Evolutionary conservation across 805 yeast genomes (phyloP), one percentile per base, ranked within the genome.

Genomic region (Pichia manshurica): DNA sequence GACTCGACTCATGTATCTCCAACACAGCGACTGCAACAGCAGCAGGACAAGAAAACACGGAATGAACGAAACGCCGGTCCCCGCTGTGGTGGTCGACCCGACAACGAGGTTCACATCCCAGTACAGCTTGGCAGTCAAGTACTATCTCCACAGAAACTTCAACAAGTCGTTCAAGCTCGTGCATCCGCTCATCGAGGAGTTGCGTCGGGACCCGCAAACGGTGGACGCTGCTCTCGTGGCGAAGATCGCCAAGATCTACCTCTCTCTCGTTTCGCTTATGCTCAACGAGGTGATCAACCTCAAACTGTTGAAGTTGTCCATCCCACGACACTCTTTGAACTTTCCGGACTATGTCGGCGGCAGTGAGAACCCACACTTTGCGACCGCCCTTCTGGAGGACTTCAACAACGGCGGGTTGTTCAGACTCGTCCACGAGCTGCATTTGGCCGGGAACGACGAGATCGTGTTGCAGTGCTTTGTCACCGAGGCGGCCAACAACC

Each of bases 41-140:
- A 7, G 29, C 29, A 25, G 29, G 29, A 25, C 29, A 25, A n/a
- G n/a, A n/a, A n/a, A n/a, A n/a, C n/a, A n/a, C n/a, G n/a, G n/a
- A n/a, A n/a, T n/a, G 32, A 33, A 33, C 36, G 36, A 8, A 8
- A 33, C 17, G 9, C 20, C 36, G 36, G 9, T n/a, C 20, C 20
- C 36, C 12, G 9, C 12, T 7, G 36, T 17, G 36, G 17, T 13
- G 16, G 28, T 44, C 7, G 47, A 38, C 28, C 8, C 19, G 7
- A 8, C 42, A 4, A 6, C 36, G 13, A 53, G 51, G 23, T 57
- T 57, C 34, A 55, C 47, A 17, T 58, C 56, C 42, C 54, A 55
- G 33, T 71, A 64, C 53, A 71, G 71, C 45, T 56, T 69, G 44
- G 74, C 75, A 1, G 67, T 71, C 44, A 69, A 67, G 49, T 67